phyloP scores from a whole-genome alignment of 176 grass and related monocot genomes.

The Aegilops tauschii region DNA sequence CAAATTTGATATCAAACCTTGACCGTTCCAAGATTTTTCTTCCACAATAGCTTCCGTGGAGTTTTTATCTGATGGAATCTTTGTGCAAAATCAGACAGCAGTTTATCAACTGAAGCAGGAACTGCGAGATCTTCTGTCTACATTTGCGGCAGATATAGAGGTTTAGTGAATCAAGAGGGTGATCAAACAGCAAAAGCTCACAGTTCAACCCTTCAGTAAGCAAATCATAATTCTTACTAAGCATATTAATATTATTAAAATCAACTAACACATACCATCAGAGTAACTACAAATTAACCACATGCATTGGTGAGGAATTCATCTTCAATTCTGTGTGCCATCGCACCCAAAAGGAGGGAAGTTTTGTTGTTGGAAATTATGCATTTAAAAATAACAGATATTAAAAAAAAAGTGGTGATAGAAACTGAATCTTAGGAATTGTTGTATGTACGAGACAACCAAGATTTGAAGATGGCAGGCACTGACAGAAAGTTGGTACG shows the following conservation, averaged over 20 bases:
- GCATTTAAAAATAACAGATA: not conserved
- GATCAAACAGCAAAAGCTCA: not conserved
- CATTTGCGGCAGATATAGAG: constrained; percentile 12
- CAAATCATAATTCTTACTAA: not conserved
- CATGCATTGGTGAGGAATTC: not conserved
- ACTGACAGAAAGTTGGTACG: not conserved
- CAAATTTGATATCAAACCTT: constrained; percentile 57
- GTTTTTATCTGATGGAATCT: constrained; percentile 97
- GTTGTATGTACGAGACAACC: not conserved
- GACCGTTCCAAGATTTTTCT: constrained; percentile 95
- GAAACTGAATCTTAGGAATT: not conserved
- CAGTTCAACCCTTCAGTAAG: not conserved
- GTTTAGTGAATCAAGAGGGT: constrained; percentile 19
- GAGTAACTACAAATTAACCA: not conserved
- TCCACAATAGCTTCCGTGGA: constrained; percentile 93
- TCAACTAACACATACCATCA: not conserved
- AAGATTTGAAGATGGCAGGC: not conserved
- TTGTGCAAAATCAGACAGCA: constrained; percentile 87
- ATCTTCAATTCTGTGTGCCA: not conserved
- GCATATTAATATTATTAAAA: constrained; percentile 2
- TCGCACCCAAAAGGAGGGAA: not conserved
- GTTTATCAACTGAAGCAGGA: constrained; percentile 71
- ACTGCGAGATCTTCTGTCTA: constrained; percentile 80
- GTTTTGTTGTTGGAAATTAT: not conserved
- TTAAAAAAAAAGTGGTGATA: not conserved